These are phyloP conservation scores for Rhododendron griersonianum DNA, from an alignment of 148 eudicot species.

Conservation along the genomic window DNA sequence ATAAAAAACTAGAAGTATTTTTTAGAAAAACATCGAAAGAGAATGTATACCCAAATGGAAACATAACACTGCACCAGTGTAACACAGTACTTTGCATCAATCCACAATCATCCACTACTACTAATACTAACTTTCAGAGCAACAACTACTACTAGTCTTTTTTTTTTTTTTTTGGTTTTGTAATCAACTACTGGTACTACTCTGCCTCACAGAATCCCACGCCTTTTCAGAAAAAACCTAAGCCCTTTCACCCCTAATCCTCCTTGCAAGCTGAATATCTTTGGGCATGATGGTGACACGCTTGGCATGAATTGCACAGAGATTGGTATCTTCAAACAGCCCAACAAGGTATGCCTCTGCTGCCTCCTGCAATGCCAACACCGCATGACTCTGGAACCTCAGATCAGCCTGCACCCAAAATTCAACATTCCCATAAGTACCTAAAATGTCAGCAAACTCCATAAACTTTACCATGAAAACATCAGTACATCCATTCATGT, in stretches of 20 bases:
- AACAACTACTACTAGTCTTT: background rate
- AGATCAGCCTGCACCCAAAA: constrained; percentile 9
- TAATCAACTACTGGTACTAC: background rate
- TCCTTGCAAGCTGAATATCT: constrained; percentile 10
- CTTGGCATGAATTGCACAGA: constrained; percentile 12
- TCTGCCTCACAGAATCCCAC: background rate
- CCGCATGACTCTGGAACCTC: constrained; percentile 16
- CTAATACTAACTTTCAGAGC: background rate
- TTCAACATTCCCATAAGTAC: background rate
- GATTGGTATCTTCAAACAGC: constrained; percentile 13
- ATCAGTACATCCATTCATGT: too few species aligned
- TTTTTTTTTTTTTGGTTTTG: too few species aligned
- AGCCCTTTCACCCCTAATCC: constrained; percentile 18
- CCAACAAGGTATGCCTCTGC: constrained; percentile 16
- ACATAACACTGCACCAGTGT: background rate
- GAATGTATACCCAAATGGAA: background rate
- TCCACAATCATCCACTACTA: background rate
- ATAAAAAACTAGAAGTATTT: too few species aligned
- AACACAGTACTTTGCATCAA: background rate
- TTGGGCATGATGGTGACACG: constrained; percentile 12
- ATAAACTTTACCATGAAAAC: too few species aligned
- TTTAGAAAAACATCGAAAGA: too few species aligned
- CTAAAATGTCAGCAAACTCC: too few species aligned
- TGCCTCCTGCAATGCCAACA: constrained; percentile 17
- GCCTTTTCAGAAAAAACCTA: background rate